Base-by-base conservation (phyloP, 2,329 filamentous ascomycete species). In the Metarhizium humberi region DNA sequence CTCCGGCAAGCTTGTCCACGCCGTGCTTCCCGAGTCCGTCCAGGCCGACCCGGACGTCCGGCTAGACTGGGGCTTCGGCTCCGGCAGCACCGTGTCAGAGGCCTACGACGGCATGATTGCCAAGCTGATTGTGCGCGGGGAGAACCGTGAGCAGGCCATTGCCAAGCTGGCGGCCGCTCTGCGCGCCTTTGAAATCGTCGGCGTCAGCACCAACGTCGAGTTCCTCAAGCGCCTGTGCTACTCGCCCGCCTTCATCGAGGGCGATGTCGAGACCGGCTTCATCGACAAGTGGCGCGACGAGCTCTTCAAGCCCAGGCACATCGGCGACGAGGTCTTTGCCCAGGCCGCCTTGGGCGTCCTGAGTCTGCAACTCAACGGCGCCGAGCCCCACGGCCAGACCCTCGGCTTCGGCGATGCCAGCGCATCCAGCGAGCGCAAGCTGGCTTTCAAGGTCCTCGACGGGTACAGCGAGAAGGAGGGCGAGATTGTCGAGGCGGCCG, bases 91-190 rank as follows among this genome's bases (percentile, higher is more conserved):
- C 59, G 89, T 99, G 3, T 95, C 92, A 0, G 90, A 92, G 56
- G 89, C 94, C 54, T 99, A 99, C 70, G 94, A 99, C 63, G 94
- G 94, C 32, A 99, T 99, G 94, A 96, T 99, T 62, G 90, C 94
- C 48, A 99, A 99, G 73, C 81, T 99, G 53, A 99, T 99, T 63
- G 90, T 97, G 6, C 83, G 89, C 56, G 94, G 89, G 0, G 80
- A 83, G 16, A 87, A 87, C 55, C 81, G 94, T 57, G 81, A 87
- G 67, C 86, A 88, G 30, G 90, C 92, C 3, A 86, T 99, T 51
- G 85, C 88, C 56, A 95, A 90, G 69, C 78, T 99, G 57, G 83
- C 85, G 42, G 77, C 85, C 4, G 92, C 94, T 0, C 75, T 99
- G 11, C 86, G 90, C 60, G 81, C 90, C 50, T 99, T 97, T 67